A percentile compares a stretch with the other conserved stretches of the same genome.
These are phyloP conservation scores for Aspergillus olivimuriae DNA, from an alignment of 495 filamentous ascomycete genomes.

Conservation along the genomic window DNA sequence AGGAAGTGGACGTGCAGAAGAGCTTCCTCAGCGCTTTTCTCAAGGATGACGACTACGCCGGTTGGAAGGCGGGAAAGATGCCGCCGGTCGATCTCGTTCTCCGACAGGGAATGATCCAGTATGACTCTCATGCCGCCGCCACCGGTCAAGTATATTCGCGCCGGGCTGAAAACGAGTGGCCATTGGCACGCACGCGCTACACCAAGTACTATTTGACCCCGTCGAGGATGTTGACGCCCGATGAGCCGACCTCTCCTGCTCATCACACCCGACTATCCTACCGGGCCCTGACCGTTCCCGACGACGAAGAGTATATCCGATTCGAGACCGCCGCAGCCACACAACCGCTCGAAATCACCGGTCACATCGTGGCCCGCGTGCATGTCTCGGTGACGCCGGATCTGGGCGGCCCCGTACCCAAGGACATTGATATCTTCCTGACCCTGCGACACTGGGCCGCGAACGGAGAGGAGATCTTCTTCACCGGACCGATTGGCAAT, in stretches of 20 bases:
- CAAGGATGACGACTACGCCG: constrained; percentile 46
- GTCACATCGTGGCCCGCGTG: constrained; percentile 51
- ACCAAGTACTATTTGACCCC: constrained; percentile 41
- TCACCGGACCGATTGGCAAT: constrained; percentile 48
- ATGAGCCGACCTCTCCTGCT: neutral
- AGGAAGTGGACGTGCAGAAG: constrained; percentile 51
- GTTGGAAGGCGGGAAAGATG: constrained; percentile 41
- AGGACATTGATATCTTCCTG: constrained; percentile 56
- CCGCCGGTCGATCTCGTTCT: constrained; percentile 44
- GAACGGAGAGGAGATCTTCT: constrained; percentile 47
- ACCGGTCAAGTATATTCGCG: constrained; percentile 37
- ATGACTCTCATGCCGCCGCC: constrained; percentile 47
- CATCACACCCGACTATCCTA: neutral
- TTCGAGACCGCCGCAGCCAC: constrained; percentile 44
- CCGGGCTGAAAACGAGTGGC: constrained; percentile 49
- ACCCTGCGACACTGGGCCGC: constrained; percentile 47
- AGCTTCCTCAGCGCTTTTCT: constrained; percentile 57
- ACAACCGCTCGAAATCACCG: constrained; percentile 51
- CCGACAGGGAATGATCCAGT: constrained; percentile 46
- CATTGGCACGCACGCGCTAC: constrained; percentile 47
- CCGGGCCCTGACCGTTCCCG: neutral
- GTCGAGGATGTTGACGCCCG: constrained; percentile 15
- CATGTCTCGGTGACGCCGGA: constrained; percentile 36
- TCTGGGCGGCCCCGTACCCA: neutral
- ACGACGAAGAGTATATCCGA: constrained; percentile 16